Base-by-base conservation (phyloP, 2,329 filamentous ascomycete genomes). In the Diatrype stigma region DNA sequence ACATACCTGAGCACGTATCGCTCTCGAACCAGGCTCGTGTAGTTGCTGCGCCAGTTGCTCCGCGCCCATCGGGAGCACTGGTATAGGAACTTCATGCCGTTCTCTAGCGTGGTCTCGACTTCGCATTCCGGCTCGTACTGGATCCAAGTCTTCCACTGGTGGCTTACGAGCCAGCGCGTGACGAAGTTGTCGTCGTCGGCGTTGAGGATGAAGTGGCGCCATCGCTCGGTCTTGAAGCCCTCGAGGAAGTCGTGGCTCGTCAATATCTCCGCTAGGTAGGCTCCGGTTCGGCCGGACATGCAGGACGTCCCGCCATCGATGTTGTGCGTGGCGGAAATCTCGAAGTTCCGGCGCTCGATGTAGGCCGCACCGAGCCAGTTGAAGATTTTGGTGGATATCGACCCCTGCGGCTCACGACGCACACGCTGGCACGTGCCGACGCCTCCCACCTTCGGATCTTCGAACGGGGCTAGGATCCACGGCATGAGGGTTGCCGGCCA, bases 101-200 rank as follows among this genome's bases (percentile, higher is more conserved):
- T 89, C 70, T 96, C 93, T 38, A 97, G 79, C 3, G 92, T 96
- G 23, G 93, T 97, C 74, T 94, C 86, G 54, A 97, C 87, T 71
- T 95, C 89, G 63, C 90, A 95, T 66, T 95, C 90, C 45, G 81
- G 83, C 68, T 96, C 87, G 73, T 96, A 96, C 73, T 97, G 93
- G 70, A 96, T 89, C 78, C 89, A 93, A 21, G 92, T 96, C 73
- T 95, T 90, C 89, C 90, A 96, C 60, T 86, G 81, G 73, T 96
- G 87, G 57, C 85, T 89, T 60, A 96, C 92, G 64, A 97, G 81
- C 93, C 93, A 97, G 51, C 93, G 86, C 6, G 93, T 96, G 61
- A 97, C 90, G 73, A 96, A 97, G 73, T 97, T 97, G 77, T 97
- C 93, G 69, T 97, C 93, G 70, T 97, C 93, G 23, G 93, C 91